phyloP scores from a whole-genome alignment of 164 flowering plant species.

The Dillenia suffruticosa region DNA sequence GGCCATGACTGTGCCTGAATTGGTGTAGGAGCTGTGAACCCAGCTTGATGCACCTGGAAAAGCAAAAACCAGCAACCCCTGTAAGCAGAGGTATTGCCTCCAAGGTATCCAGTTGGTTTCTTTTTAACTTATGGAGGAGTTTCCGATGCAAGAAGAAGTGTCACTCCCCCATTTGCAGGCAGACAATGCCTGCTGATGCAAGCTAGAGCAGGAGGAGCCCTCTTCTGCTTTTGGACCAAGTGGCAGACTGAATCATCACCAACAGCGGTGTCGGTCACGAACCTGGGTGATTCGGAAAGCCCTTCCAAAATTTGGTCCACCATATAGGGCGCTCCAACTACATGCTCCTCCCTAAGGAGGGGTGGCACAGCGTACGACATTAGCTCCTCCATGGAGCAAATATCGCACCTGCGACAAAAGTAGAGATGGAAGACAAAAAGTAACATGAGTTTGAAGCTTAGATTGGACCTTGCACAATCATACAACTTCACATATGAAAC shows the following conservation, averaged over 20 bases:
- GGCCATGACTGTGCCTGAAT: conserved; percentile 98
- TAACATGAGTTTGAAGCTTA: conserved; percentile 52
- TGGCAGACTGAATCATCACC: conserved; percentile 80
- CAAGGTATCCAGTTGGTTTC: conserved; percentile 27
- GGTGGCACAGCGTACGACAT: conserved; percentile 98
- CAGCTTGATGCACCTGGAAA: conserved; percentile 76
- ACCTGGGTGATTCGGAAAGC: conserved; percentile 70
- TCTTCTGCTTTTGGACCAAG: conserved; percentile 60
- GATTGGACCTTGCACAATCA: conserved; percentile 44
- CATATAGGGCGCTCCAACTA: conserved; percentile 63
- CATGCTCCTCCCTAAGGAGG: conserved; percentile 51
- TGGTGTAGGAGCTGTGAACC: conserved; percentile 86
- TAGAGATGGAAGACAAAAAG: conserved; percentile 37
- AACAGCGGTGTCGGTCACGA: conserved; percentile 64
- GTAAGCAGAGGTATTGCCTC: conserved; percentile 34
- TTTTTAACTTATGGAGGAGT: conserved; percentile 25
- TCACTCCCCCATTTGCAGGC: conserved; percentile 47
- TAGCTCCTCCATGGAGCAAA: conserved; percentile 99
- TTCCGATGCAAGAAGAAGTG: conserved; percentile 55
- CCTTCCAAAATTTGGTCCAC: conserved; percentile 65
- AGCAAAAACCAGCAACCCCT: conserved; percentile 38
- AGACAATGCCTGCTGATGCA: conserved; percentile 64
- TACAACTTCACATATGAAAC: conserved; percentile 22
- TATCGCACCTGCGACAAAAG: conserved; percentile 98
- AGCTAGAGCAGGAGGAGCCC: conserved; percentile 78